Evolutionary conservation across 2,329 filamentous ascomycete genomes (phyloP).

Genomic region (Fusarium tupiense): DNA sequence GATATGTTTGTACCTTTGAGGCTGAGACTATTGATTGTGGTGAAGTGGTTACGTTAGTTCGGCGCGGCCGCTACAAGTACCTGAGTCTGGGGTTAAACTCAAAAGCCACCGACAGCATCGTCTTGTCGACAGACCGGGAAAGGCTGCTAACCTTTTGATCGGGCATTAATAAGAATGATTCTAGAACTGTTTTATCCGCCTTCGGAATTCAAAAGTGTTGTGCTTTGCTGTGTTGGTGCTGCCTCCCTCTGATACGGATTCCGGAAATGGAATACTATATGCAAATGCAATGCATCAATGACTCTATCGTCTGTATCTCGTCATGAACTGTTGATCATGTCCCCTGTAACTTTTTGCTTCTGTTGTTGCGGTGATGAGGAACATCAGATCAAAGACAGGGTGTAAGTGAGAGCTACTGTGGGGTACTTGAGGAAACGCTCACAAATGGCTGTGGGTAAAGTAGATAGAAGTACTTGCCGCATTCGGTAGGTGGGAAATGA

Average conservation of each 20-base stretch:
- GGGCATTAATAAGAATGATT: not conserved
- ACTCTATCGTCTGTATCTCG: not conserved
- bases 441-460: not conserved
- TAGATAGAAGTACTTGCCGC: conserved; percentile 25
- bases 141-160: not conserved
- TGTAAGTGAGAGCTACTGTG: conserved; percentile 29
- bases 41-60: conserved; percentile 31
- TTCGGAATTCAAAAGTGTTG: not conserved
- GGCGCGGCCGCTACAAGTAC: conserved; percentile 11
- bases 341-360: conserved; percentile 1
- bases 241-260: not conserved
- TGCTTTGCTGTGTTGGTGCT: not conserved
- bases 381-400: conserved; percentile 20
- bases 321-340: not conserved
- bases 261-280: not conserved
- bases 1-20: not conserved
- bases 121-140: not conserved
- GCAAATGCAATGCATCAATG: not conserved
- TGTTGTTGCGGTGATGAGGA: conserved; percentile 35
- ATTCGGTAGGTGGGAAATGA: conserved; percentile 36
- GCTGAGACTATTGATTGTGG: conserved; percentile 12
- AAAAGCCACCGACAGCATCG: conserved; percentile 19
- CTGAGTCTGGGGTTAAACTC: conserved; percentile 26
- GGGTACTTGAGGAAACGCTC: not conserved
- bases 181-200: conserved; percentile 1